Evolutionary conservation across 164 flowering plant species (phyloP).

Genomic region (Berberis vulgaris): DNA sequence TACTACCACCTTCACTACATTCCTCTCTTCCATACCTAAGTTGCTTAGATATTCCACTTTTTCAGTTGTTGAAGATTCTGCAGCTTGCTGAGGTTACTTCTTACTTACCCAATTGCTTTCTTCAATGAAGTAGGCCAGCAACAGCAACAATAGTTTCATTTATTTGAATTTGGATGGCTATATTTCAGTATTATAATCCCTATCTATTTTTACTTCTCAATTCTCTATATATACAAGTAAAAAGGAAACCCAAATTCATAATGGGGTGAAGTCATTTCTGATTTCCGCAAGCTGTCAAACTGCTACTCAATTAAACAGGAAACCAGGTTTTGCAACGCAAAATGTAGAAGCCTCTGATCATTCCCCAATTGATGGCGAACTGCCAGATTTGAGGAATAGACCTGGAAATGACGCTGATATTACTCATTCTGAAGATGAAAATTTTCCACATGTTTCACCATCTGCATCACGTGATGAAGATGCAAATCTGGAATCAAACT

Average conservation of each 20-base stretch:
- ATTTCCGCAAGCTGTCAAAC: too few relatives aligned
- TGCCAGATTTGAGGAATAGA: conserved; percentile 18
- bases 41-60: too few relatives aligned
- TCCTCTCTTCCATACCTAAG: too few relatives aligned
- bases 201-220: too few relatives aligned
- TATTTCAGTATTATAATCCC: too few relatives aligned
- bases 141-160: too few relatives aligned
- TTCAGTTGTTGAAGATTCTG: too few relatives aligned
- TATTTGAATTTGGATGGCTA: too few relatives aligned
- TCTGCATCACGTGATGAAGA: conserved; percentile 6
- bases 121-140: too few relatives aligned
- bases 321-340: conserved; percentile 12
- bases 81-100: too few relatives aligned
- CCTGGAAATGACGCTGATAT: conserved; percentile 25
- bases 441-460: conserved; percentile 1
- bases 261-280: conserved; percentile 20
- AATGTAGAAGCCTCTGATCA: conserved; percentile 25
- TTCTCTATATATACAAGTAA: too few relatives aligned
- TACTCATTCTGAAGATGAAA: conserved; percentile 25
- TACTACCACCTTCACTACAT: not conserved
- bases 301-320: conserved; percentile 22
- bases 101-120: too few relatives aligned
- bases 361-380: conserved; percentile 21
- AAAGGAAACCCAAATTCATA: conserved; percentile 16
- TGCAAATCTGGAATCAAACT: conserved; percentile 10